phyloP scores from a whole-genome alignment of 2,329 filamentous ascomycete species.

The Alternaria conjuncta region DNA sequence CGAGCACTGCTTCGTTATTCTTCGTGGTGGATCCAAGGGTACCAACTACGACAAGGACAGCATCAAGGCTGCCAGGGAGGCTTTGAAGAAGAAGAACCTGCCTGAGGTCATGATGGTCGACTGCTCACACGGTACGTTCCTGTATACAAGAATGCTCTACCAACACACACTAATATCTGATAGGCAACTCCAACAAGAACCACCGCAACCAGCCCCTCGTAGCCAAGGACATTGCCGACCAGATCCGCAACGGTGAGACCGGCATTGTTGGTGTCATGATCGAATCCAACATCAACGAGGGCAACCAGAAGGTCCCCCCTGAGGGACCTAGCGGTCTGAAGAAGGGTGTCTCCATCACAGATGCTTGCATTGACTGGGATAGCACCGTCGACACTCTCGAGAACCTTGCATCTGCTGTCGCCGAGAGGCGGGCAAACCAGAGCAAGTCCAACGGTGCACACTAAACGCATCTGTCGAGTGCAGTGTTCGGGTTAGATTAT shows the following conservation, averaged over 20 bases:
- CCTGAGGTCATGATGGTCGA: constrained; percentile 95
- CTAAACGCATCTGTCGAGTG: neutral
- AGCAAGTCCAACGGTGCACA: constrained; percentile 30
- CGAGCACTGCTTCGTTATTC: constrained; percentile 95
- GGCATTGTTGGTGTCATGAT: constrained; percentile 98
- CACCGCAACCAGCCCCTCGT: constrained; percentile 98
- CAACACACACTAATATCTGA: neutral
- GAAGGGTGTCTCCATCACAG: constrained; percentile 92
- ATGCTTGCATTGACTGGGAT: constrained; percentile 96
- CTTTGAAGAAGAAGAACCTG: constrained; percentile 80
- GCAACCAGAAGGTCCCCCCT: constrained; percentile 75
- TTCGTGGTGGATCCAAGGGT: constrained; percentile 88
- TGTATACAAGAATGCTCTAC: neutral
- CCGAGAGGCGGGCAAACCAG: constrained; percentile 68
- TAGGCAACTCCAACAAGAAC: constrained; percentile 95
- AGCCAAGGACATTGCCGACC: constrained; percentile 78
- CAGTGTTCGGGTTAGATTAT: neutral
- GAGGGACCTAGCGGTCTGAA: constrained; percentile 80
- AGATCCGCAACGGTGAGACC: constrained; percentile 85
- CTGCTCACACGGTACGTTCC: constrained; percentile 85
- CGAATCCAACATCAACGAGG: constrained; percentile 95
- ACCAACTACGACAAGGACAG: constrained; percentile 92
- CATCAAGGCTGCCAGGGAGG: constrained; percentile 79
- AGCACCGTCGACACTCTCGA: constrained; percentile 81
- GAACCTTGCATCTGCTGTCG: constrained; percentile 82